phyloP scores from a whole-genome alignment of 768 basidiomycete genomes.

The Kwoniella sp. region DNA sequence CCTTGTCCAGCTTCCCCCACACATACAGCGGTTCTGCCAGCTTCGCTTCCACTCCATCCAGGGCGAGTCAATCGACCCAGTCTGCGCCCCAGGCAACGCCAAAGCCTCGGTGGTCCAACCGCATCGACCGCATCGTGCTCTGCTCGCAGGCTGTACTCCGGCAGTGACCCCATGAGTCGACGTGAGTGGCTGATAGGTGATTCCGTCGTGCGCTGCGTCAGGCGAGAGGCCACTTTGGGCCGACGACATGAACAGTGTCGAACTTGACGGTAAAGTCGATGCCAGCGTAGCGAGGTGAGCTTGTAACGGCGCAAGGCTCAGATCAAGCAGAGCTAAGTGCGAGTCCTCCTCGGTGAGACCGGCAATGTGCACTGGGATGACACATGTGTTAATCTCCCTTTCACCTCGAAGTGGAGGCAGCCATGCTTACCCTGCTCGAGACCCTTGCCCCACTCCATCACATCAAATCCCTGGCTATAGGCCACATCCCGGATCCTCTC shows the following conservation, averaged over 20 bases:
- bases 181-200: constrained; percentile 19
- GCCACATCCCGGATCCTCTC: constrained; percentile 20
- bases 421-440: constrained; percentile 15
- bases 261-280: constrained; percentile 18
- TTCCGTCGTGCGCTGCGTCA: constrained; percentile 10
- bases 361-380: background rate
- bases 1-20: constrained; percentile 34
- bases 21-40: constrained; percentile 23
- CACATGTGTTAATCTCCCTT: background rate
- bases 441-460: constrained; percentile 28
- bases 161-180: background rate
- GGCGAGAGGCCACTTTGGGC: background rate
- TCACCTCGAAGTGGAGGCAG: background rate
- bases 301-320: constrained; percentile 3
- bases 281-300: background rate
- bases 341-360: constrained; percentile 1
- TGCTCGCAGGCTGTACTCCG: background rate
- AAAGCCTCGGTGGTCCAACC: background rate
- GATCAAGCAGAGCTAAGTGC: constrained; percentile 6
- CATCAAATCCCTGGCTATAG: constrained; percentile 20
- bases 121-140: constrained; percentile 10
- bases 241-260: constrained; percentile 21
- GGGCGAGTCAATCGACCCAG: background rate
- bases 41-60: constrained; percentile 23
- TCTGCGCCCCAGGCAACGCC: no score